Evolutionary conservation across 2,329 filamentous ascomycete genomes (phyloP).

Genomic region (Neoascochyta sp.): DNA sequence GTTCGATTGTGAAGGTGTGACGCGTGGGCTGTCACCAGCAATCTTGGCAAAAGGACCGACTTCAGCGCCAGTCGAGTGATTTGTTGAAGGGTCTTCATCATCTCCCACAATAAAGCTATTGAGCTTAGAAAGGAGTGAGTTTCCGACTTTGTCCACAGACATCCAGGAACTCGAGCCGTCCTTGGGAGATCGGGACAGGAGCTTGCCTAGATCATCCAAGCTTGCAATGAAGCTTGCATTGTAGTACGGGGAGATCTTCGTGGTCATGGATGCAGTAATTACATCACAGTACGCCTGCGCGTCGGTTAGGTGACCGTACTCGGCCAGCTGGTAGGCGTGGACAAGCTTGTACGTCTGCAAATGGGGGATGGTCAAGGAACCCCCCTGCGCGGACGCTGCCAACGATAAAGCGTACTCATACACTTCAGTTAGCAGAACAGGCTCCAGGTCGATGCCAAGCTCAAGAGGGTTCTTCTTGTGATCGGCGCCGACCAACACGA

Average conservation of each 20-base stretch:
- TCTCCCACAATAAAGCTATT: conserved; percentile 96
- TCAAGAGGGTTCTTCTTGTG: conserved; percentile 68
- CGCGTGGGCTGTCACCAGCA: conserved; percentile 56
- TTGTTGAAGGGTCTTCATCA: conserved; percentile 65
- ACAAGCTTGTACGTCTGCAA: conserved; percentile 88
- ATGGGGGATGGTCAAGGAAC: conserved; percentile 66
- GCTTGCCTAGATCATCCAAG: conserved; percentile 78
- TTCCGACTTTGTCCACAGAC: conserved; percentile 91
- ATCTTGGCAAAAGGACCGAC: conserved; percentile 79
- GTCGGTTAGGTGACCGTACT: conserved; percentile 76
- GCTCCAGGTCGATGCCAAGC: conserved; percentile 75
- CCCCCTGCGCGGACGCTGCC: conserved; percentile 49
- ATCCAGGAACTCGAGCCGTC: conserved; percentile 85
- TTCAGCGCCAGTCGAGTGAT: conserved; percentile 54
- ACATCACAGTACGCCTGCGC: conserved; percentile 89
- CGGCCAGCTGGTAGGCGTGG: conserved; percentile 78
- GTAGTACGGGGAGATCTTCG: conserved; percentile 82
- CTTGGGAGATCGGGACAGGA: conserved; percentile 80
- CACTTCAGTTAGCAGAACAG: conserved; percentile 89
- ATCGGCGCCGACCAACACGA: conserved; percentile 83
- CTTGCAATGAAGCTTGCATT: conserved; percentile 68
- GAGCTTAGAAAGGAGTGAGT: conserved; percentile 85
- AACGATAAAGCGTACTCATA: conserved; percentile 88
- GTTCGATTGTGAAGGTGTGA: conserved; percentile 58
- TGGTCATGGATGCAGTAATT: conserved; percentile 73